phyloP scores from a whole-genome alignment of 805 yeast species.

The Wickerhamiella shivajii region DNA sequence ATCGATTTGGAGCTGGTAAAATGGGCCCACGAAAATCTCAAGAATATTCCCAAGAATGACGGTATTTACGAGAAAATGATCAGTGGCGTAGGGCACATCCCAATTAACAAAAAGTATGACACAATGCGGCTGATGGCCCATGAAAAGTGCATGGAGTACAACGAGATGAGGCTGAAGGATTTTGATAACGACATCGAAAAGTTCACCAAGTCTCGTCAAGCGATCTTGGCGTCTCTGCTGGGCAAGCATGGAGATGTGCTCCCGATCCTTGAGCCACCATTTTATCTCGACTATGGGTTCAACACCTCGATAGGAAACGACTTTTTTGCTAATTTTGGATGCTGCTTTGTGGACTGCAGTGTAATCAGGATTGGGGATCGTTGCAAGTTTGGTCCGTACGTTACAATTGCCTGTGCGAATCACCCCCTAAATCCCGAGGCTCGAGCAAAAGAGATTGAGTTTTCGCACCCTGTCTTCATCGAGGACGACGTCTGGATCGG shows the following conservation, averaged over 20 bases:
- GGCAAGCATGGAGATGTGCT: slow-evolving; percentile 38
- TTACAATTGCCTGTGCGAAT: slow-evolving; percentile 43
- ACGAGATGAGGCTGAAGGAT: slow-evolving; percentile 19
- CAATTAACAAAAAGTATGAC: slow-evolving; percentile 9
- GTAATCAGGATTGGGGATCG: slow-evolving; percentile 45
- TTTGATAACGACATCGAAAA: slow-evolving; percentile 17
- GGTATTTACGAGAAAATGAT: slow-evolving; percentile 8
- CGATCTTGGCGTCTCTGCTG: slow-evolving; percentile 29
- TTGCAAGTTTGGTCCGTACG: slow-evolving; percentile 51
- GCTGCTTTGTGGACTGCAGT: slow-evolving; percentile 43
- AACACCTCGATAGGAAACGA: slow-evolving; percentile 42
- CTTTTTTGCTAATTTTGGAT: slow-evolving; percentile 43
- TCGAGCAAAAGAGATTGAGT: slow-evolving; percentile 35
- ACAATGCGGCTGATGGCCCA: slow-evolving; percentile 20
- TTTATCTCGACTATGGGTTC: slow-evolving; percentile 56
- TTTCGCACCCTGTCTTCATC: slow-evolving; percentile 40
- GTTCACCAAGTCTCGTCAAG: slow-evolving; percentile 26
- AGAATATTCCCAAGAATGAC: background rate
- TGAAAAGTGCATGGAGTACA: slow-evolving; percentile 22
- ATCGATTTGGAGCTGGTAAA: too few relatives aligned
- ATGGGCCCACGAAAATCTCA: too few relatives aligned
- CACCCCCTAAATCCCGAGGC: slow-evolving; percentile 42
- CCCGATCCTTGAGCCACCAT: slow-evolving; percentile 41
- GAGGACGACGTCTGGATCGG: slow-evolving; percentile 63
- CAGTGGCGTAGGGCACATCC: slow-evolving; percentile 2